These are phyloP conservation scores for Hymenoscyphus albidus DNA, from an alignment of 2,329 filamentous ascomycete species.

Conservation along the genomic window DNA sequence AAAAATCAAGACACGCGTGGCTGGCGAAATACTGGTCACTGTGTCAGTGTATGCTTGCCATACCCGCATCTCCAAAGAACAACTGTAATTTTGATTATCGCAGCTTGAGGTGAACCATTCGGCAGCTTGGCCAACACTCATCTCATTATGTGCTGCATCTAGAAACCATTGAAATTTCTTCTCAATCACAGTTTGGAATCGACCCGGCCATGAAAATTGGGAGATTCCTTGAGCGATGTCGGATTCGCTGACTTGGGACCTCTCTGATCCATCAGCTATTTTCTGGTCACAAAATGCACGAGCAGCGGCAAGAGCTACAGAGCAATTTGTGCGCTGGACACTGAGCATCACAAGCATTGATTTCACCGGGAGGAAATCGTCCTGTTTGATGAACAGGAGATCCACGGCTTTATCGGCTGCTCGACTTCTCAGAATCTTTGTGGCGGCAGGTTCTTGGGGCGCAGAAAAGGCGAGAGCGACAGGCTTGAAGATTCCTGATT, in stretches of 20 bases:
- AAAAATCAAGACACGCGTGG: neutral
- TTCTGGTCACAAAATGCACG: slow-evolving; percentile 40
- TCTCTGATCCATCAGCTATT: slow-evolving; percentile 2
- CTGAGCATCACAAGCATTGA: too few species aligned
- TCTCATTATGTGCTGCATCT: slow-evolving; percentile 43
- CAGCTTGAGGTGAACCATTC: slow-evolving; percentile 68
- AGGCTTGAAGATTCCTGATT: slow-evolving; percentile 64
- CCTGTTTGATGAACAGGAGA: too few species aligned
- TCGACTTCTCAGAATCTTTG: too few species aligned
- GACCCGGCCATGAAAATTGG: slow-evolving; percentile 69
- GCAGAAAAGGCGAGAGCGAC: slow-evolving; percentile 35
- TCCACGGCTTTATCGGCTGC: too few species aligned
- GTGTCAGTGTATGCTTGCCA: neutral
- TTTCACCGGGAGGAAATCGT: too few species aligned
- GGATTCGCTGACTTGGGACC: slow-evolving; percentile 52
- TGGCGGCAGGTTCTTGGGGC: too few species aligned
- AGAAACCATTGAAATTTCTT: slow-evolving; percentile 34
- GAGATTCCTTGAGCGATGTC: slow-evolving; percentile 60
- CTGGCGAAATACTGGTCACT: neutral
- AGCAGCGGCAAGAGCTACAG: slow-evolving; percentile 45
- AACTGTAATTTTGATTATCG: neutral
- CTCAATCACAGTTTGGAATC: slow-evolving; percentile 61
- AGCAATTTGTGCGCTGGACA: too few species aligned
- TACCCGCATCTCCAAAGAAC: neutral
- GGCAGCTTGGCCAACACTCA: slow-evolving; percentile 76